phyloP scores from a whole-genome alignment of 164 flowering plant species.

The Nymphaea colorata region DNA sequence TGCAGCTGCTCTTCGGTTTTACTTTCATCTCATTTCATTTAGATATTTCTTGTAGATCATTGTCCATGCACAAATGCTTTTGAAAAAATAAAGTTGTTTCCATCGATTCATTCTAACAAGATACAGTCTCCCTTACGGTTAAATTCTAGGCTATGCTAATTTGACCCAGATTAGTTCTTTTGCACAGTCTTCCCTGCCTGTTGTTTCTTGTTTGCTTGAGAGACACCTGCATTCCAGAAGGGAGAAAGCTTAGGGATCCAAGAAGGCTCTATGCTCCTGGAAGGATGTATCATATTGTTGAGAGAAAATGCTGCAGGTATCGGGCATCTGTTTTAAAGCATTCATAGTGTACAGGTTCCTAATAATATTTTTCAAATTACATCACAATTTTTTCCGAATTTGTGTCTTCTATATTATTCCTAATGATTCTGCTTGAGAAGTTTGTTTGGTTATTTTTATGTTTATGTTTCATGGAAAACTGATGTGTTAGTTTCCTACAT shows the following conservation, averaged over 20 bases:
- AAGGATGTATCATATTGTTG: slow-evolving; percentile 89
- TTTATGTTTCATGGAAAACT: no score
- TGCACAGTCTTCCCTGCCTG: slow-evolving; percentile 96
- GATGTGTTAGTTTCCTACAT: no score
- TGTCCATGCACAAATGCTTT: not conserved
- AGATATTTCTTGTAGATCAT: not conserved
- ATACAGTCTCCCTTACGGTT: not conserved
- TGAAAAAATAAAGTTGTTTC: not conserved
- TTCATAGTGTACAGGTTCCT: not conserved
- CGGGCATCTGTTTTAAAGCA: not conserved
- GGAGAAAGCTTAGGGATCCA: slow-evolving; percentile 74
- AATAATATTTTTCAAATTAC: no score
- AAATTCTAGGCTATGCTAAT: not conserved
- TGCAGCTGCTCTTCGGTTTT: slow-evolving; percentile 1
- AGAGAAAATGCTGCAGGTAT: slow-evolving; percentile 93
- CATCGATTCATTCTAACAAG: not conserved
- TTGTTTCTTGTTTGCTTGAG: slow-evolving; percentile 71
- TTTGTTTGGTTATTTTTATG: no score
- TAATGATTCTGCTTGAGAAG: no score
- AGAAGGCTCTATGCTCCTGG: slow-evolving; percentile 97
- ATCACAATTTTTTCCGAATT: no score
- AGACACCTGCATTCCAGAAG: slow-evolving; percentile 87
- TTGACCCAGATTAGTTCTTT: slow-evolving; percentile 21
- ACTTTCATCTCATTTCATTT: not conserved
- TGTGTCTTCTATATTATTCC: no score